Evolutionary conservation across 345 rosid species (phyloP), one percentile per base, ranked within the genome.

Genomic region (Gossypium raimondii): DNA sequence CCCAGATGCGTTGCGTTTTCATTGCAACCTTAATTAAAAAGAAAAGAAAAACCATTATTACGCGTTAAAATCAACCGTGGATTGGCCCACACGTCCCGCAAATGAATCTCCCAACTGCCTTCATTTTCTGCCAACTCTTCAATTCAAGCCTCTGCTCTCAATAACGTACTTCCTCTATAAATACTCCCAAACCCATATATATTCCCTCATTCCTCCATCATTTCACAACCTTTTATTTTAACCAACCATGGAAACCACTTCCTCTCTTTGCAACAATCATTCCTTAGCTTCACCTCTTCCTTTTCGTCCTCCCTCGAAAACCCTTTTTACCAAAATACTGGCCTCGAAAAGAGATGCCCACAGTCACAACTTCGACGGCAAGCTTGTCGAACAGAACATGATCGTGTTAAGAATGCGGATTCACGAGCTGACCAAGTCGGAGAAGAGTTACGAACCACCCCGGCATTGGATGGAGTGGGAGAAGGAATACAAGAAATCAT

Each of bases 401-500:
- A 38, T 87, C 18, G 87, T 87, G n/a, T 78, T 87, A 0, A 77
- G 94, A 67, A 85, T 67, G 73, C 81, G 90, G 2, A 85, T 89
- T 50, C 89, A 81, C 29, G 92, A 86, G 81, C 84, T 82, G 86
- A 86, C 82, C 84, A 79, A 76, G 90, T 72, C 62, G 17, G 94
- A 89, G 84, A 77, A 84, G 76, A 87, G 82, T 71, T 81, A 86
- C 67, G 89, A 90, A 83, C 84, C 90, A 9, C 92, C 94, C 4
- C 34, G 77, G 22, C 77, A 86, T 17, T 88, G 97, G 97, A 84
- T 83, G 87, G 85, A 83, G 2, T 92, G 94, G 93, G 93, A 92
- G 86, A 90, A 89, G 70, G 86, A 81, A 27, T 86, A 74, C 41
- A 87, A 81, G 68, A 51, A 50, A 16, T 70, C 71, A 22, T 57